Base-by-base conservation (phyloP, 805 yeast genomes). In the Metschnikowia rubicola region DNA sequence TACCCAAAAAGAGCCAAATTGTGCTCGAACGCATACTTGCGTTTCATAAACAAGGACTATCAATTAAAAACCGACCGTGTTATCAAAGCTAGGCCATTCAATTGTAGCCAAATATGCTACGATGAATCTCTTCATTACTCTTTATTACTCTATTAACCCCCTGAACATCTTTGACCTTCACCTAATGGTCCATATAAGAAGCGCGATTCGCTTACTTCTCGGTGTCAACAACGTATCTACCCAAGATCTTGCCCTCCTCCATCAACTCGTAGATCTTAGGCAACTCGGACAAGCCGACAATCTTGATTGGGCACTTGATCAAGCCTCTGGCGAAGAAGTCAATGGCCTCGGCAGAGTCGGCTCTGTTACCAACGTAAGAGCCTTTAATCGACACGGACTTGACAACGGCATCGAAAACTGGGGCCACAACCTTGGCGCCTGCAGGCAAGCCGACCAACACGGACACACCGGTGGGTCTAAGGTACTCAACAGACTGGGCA, bases 361-460 rank as follows among this genome's bases (percentile, higher is more conserved):
- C 73, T 64, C 75, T 68, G 68, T 71, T 71, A 50, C 76, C 76
- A 48, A 71, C 75, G 51, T 71, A 71, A 32, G 76, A 71, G 56
- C 75, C 75, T 41, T 56, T 63, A 55, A 71, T 69, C 50, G 60
- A 58, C 46, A 71, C 56, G 37, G 74, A 67, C 54, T 61, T 69
- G 43, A 70, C 69, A 39, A 71, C 75, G n/a, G 75, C 56, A 40
- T 59, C 67, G 48, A 71, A 71, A 33, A 71, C 70, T 38, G 70
- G 65, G 7, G 75, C 62, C 35, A 55, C 56, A 19, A 70, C 72
- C 59, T 69, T 57, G 52, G 76, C 73, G 51, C 72, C 74, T 28
- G 74, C 74, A 48, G 75, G 76, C 61, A 71, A 66, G 54, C 76
- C 75, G 44, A 71, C 75, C 58, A 71, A 64, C 10, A 71, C 75